phyloP scores from a whole-genome alignment of 2,329 filamentous ascomycete genomes.

The Nakataea oryzae region DNA sequence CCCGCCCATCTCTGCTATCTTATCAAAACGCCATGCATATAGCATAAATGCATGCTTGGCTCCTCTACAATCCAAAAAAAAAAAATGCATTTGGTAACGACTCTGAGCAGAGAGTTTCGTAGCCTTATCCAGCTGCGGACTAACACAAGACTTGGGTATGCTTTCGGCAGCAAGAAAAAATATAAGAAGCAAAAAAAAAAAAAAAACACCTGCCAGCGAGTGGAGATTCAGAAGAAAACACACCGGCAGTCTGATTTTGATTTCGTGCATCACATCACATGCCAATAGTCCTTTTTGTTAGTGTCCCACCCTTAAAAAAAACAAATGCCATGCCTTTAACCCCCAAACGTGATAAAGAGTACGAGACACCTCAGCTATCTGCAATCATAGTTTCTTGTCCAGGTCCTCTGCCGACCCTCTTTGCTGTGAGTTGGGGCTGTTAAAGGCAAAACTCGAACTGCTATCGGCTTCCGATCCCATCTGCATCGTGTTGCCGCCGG shows the following conservation, averaged over 20 bases:
- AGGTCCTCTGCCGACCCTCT: conserved; percentile 3
- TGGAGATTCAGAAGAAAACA: no score
- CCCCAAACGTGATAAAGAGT: background rate
- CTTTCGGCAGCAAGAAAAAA: no score
- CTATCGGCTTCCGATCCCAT: background rate
- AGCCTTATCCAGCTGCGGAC: background rate
- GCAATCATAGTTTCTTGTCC: background rate
- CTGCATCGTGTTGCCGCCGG: conserved; percentile 20
- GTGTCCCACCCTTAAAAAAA: no score
- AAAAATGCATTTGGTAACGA: background rate
- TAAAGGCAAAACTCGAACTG: background rate
- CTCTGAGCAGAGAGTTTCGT: background rate
- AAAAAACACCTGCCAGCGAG: no score
- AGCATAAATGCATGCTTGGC: no score
- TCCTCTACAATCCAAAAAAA: no score
- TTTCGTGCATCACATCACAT: background rate
- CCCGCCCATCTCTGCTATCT: no score
- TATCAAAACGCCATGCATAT: no score
- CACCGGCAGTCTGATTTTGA: no score
- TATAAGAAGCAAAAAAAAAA: no score
- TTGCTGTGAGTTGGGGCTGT: conserved; percentile 4
- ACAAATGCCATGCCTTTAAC: background rate
- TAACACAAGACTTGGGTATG: background rate
- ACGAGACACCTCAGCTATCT: background rate
- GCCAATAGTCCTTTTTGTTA: background rate